Base-by-base conservation (phyloP, 169 alveolate genomes). In the Cryptosporidium tyzzeri region DNA sequence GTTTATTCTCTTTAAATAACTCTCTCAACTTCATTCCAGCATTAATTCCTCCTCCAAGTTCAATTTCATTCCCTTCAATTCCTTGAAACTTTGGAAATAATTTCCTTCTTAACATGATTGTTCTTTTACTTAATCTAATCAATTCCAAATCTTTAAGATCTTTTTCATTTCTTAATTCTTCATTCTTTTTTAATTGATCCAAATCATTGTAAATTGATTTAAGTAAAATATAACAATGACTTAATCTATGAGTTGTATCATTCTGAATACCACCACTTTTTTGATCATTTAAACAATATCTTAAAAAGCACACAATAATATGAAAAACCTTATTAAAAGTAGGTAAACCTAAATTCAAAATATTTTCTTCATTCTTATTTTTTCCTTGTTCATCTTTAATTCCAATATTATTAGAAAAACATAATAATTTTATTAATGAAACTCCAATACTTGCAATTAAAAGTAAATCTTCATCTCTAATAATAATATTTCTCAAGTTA, bases 251-350 rank as follows among this genome's bases (percentile, higher is more conserved):
- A 18, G 80, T 80, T 21, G 89, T 80, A 31, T 80, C 89, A 62
- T 80, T 80, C 16, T 59, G 23, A 9, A 62, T 23, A 65, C 89
- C 89, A 10, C 89, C 89, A 65, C 89, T 80, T n/a, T 59, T 80
- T 18, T 59, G 44, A 16, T 80, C 75, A 41, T 80, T 62, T 18
- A 80, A 33, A 65, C 89, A 44, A 23, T 44, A 80, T 65, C 70
- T 80, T 31, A 80, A 65, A 23, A 80, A 62, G n/a, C 89, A 62
- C 18, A 65, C 89, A 62, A 80, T 59, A 9, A 62, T 48, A 29
- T 80, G 53, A 26, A 80, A 55, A 4, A 44, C 89, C 33, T 80
- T 59, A 26, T 80, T 80, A 50, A 62, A 80, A 6, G 45, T 62
- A 21, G 31, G 9, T 39, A 65, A 9, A 10, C 80, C 80, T 14